Base-by-base conservation (phyloP, 805 yeast species). In the Kazachstania africana region DNA sequence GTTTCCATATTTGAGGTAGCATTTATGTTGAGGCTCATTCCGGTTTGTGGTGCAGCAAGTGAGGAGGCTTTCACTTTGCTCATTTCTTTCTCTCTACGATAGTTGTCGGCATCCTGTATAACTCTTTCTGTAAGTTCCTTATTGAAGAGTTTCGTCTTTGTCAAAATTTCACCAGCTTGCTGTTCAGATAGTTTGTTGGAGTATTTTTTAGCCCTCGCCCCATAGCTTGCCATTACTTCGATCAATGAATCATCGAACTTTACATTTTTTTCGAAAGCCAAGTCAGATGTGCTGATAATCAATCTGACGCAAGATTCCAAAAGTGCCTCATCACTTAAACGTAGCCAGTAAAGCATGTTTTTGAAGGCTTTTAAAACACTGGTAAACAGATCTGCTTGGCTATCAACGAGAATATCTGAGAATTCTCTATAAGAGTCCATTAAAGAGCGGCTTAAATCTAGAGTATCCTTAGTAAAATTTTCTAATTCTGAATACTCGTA, bases 381-480 rank as follows among this genome's bases (percentile, higher is more conserved):
- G 8, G 59, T 50, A 35, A 78, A 66, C n/a, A 79, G 48, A 13
- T 55, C 52, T 4, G 43, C 43, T 20, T 44, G 40, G 5, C 55
- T 54, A 0, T 61, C 52, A 15, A 48, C 44, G 6, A 66, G 54
- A 16, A 63, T 42, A 23, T 54, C 55, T 6, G 55, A 53, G 25
- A 74, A 49, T n/a, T 68, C 61, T 36, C 75, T 62, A 45, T 70
- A 79, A 2, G 87, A 72, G 34, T 68, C 75, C n/a, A 87, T 50
- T 21, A 87, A 57, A 2, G 65, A 53, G 38, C 77, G 75, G 36
- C 94, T 77, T 20, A 82, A 62, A 43, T 87, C 95, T 31, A 88
- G 63, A 0, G 83, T 76, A 48, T 84, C 95, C 50, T 94, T 70
- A 2, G 95, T 81, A 43, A 84, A 87, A 35, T 85, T 94, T 26